Evolutionary conservation across 2,329 filamentous ascomycete genomes (phyloP).

Genomic region (Pezicula carpinea): DNA sequence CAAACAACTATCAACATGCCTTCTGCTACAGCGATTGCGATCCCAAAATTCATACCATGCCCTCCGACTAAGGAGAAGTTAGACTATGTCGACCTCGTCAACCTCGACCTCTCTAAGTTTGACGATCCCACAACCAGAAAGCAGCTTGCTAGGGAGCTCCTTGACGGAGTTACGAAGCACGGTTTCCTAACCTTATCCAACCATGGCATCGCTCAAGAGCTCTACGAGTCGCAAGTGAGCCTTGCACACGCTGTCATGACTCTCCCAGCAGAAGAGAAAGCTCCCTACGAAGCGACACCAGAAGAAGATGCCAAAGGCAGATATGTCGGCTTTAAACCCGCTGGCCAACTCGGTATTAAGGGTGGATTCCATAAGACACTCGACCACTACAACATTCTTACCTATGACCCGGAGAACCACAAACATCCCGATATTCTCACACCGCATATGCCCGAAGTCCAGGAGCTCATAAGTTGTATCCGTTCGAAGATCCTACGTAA

Average conservation of each 20-base stretch:
- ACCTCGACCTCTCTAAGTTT: conserved; percentile 25
- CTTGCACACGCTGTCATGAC: conserved; percentile 27
- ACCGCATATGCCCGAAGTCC: conserved; percentile 21
- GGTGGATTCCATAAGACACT: conserved; percentile 9
- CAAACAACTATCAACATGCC: not conserved
- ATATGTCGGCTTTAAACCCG: conserved; percentile 27
- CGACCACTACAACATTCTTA: conserved; percentile 9
- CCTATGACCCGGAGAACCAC: conserved; percentile 22
- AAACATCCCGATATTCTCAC: conserved; percentile 15
- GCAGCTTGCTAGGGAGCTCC: conserved; percentile 25
- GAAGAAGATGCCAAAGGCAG: conserved; percentile 25
- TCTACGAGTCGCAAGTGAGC: conserved; percentile 23
- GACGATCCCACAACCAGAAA: conserved; percentile 22
- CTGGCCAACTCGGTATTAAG: conserved; percentile 19
- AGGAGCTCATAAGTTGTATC: conserved; percentile 25
- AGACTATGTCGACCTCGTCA: conserved; percentile 26
- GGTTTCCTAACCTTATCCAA: conserved; percentile 25
- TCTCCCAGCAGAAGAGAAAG: conserved; percentile 22
- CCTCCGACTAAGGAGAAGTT: conserved; percentile 3
- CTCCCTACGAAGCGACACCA: conserved; percentile 27
- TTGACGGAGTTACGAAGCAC: conserved; percentile 24
- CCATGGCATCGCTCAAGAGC: conserved; percentile 25
- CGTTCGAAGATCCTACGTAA: conserved; percentile 27
- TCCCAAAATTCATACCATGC: not conserved
- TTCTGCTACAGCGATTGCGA: not conserved